Percentiles rank a stretch among this genome's conserved stretches.
phyloP scores from a whole-genome alignment of 169 alveolate species.

The Eimeria sp. region DNA sequence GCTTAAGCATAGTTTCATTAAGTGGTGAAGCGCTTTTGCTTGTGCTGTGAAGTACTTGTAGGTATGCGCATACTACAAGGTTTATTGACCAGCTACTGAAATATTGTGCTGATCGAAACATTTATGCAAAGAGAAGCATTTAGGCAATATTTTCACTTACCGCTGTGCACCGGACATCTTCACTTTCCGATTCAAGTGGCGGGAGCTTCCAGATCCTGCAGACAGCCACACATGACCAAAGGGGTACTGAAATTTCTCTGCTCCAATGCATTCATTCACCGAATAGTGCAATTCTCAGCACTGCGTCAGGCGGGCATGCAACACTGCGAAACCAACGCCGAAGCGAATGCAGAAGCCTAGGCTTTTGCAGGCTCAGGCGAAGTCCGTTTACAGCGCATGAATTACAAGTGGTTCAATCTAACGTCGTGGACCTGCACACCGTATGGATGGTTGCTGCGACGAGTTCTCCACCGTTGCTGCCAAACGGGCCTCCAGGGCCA shows the following conservation, averaged over 20 bases:
- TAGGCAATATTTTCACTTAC: neutral
- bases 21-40: neutral
- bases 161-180: conserved; percentile 62
- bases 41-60: neutral
- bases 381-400: neutral
- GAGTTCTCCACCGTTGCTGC: conserved; percentile 83
- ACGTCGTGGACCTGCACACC: neutral
- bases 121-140: neutral
- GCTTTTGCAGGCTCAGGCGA: neutral
- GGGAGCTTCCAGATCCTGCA: conserved; percentile 71
- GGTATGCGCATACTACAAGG: neutral
- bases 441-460: conserved; percentile 44
- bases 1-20: neutral
- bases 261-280: neutral
- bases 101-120: neutral
- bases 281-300: neutral
- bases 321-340: neutral
- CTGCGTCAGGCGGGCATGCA: neutral
- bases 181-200: conserved; percentile 13
- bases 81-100: neutral
- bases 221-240: neutral
- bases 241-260: neutral
- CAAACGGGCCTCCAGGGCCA: conserved; percentile 40
- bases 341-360: neutral
- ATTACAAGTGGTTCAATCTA: neutral